Base-by-base conservation (phyloP, 2,329 filamentous ascomycete genomes). In the Parafenestella ontariensis region DNA sequence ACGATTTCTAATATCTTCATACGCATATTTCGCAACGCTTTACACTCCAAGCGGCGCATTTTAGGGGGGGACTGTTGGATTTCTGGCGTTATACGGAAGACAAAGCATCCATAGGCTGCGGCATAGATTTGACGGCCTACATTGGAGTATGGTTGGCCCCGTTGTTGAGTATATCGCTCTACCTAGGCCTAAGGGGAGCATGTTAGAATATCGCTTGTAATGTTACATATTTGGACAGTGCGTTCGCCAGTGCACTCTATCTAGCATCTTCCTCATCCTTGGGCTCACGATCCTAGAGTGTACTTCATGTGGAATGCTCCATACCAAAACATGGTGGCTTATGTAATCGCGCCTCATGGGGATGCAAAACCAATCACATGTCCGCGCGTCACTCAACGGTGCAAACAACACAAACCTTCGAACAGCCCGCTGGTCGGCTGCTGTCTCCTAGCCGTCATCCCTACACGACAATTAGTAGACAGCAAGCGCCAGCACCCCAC, bases 1-100 rank as follows among this genome's bases (percentile, higher is more conserved):
- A 85, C 68, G 82, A 81, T 2, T 85, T 81, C 64, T 85, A 70
- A 78, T 42, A n/a, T 28, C 5, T 26, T 46, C 26, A 21, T 11
- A 15, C 20, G 21, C 8, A 37, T 46, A 11, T 45, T 26, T 46
- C 20, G 13, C 42, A 9, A 7, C 17, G 18, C 20, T 39, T 20
- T 53, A 31, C 23, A 45, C 36, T 46, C 33, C 11, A 5, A 21
- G 39, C 28, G 43, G 51, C 47, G 51, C 26, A 43, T 29, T 9
- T 29, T 26, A 26, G 24, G 23, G 41, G 11, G 11, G 24, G 13
- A 13, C 10, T 43, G 15, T 26, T 17, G 24, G 10, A 28, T 18
- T 42, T 40, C 8, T 29, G 41, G 41, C 41, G 41, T 43, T 29
- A 20, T 29, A 29, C 21, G 36, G 36, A 24, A 40, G 36, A 23